These are phyloP conservation scores for Fusarium marasasianum DNA, from an alignment of 2,329 filamentous ascomycete species.

Conservation along the genomic window DNA sequence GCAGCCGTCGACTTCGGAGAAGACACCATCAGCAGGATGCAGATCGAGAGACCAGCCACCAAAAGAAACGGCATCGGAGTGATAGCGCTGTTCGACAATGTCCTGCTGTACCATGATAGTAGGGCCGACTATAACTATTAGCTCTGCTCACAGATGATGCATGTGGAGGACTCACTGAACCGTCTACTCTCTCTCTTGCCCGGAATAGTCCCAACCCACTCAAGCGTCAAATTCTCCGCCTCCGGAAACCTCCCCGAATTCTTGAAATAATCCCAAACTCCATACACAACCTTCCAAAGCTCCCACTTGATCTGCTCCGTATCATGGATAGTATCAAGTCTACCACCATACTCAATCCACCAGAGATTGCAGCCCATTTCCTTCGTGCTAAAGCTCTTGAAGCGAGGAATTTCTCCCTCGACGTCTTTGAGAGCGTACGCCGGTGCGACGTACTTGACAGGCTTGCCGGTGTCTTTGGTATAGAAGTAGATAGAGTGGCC, in stretches of 20 bases:
- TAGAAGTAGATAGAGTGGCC: conserved; percentile 23
- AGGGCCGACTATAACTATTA: not conserved
- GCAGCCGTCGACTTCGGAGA: conserved; percentile 14
- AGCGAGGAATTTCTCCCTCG: not conserved
- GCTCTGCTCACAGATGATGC: rapidly evolving
- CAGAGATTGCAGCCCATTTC: conserved; percentile 17
- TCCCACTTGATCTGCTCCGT: conserved; percentile 21
- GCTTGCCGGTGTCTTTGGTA: conserved; percentile 11
- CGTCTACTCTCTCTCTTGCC: conserved; percentile 15
- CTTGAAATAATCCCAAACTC: conserved; percentile 23
- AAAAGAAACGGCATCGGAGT: conserved; percentile 10
- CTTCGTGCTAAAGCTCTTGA: conserved; percentile 16
- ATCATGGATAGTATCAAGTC: conserved; percentile 17
- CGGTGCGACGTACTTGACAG: conserved; percentile 7
- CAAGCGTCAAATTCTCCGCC: conserved; percentile 11
- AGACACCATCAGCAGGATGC: conserved; percentile 14
- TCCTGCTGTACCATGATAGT: conserved; percentile 17
- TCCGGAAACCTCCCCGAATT: conserved; percentile 10
- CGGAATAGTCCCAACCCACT: conserved; percentile 11
- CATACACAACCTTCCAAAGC: conserved; percentile 18
- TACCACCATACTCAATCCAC: conserved; percentile 21
- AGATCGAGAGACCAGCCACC: conserved; percentile 19
- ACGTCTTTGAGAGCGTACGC: conserved; percentile 12
- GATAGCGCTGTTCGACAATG: not conserved
- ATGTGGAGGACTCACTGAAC: not conserved